These are phyloP conservation scores for Trametes polyzona DNA, from an alignment of 1,284 basidiomycete species.

Conservation along the genomic window DNA sequence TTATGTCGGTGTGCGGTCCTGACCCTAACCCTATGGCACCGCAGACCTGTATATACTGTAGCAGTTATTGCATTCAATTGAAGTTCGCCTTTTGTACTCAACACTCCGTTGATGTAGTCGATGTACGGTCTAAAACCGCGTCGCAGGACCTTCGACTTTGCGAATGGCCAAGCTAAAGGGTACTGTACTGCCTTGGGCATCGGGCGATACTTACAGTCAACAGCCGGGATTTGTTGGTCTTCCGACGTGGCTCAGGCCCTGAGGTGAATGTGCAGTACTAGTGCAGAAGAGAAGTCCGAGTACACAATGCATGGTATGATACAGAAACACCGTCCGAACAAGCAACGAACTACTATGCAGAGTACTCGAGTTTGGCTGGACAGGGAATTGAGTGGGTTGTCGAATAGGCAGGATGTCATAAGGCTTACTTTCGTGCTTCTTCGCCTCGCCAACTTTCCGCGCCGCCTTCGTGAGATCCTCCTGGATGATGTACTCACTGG, in stretches of 20 bases:
- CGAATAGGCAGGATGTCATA: not conserved
- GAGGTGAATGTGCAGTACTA: not conserved
- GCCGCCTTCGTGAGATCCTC: slow-evolving; percentile 99
- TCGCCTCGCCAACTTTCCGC: slow-evolving; percentile 92
- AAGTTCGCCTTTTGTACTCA: no score
- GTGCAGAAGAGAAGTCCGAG: slow-evolving; percentile 1
- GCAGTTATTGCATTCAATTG: not conserved
- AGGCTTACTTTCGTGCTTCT: slow-evolving; percentile 90
- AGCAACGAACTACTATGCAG: slow-evolving; percentile 38
- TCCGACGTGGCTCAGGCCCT: not conserved
- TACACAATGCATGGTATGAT: slow-evolving; percentile 17
- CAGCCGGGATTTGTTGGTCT: no score
- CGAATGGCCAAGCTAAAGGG: no score
- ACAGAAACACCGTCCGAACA: slow-evolving; percentile 9
- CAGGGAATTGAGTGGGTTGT: not conserved
- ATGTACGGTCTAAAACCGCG: no score
- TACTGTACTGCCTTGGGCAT: no score
- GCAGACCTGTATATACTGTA: no score
- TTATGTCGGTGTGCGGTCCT: not conserved
- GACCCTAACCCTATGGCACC: slow-evolving; percentile 27
- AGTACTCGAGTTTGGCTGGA: slow-evolving; percentile 64
- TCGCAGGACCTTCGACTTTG: no score
- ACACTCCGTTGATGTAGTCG: no score
- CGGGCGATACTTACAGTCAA: no score
- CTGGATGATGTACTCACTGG: slow-evolving; percentile 88